Percentiles rank a stretch among this genome's conserved stretches.
phyloP scores from a whole-genome alignment of 257 asterid species.

The Scutellaria minor region DNA sequence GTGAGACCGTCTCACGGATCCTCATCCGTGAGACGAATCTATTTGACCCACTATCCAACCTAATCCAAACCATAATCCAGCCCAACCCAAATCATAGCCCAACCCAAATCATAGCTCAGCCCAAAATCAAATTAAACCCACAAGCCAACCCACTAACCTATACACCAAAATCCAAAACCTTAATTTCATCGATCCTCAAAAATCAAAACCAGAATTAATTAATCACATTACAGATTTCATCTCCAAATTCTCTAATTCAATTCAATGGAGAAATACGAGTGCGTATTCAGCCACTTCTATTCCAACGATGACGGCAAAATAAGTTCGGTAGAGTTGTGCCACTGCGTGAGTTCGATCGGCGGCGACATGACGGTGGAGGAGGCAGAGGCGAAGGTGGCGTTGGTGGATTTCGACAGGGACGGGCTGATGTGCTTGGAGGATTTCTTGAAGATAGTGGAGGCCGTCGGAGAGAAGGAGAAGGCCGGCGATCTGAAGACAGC shows the following conservation, averaged over 20 bases:
- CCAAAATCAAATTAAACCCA: too few relatives aligned
- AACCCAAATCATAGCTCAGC: too few relatives aligned
- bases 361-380: slow-evolving; percentile 45
- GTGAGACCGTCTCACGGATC: too few relatives aligned
- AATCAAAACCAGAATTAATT: not conserved
- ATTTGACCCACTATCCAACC: too few relatives aligned
- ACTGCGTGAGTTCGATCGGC: slow-evolving; percentile 44
- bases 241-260: not conserved
- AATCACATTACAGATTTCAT: not conserved
- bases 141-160: too few relatives aligned
- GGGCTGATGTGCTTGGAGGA: slow-evolving; percentile 55
- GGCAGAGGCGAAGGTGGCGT: slow-evolving; percentile 49
- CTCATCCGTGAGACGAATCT: too few relatives aligned
- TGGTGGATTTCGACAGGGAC: slow-evolving; percentile 55
- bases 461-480: too few relatives aligned
- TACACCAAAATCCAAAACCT: not conserved
- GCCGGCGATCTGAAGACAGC: too few relatives aligned
- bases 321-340: slow-evolving; percentile 46
- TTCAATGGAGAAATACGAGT: slow-evolving; percentile 46
- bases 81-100: too few relatives aligned
- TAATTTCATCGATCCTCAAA: too few relatives aligned
- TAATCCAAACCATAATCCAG: too few relatives aligned
- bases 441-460: too few relatives aligned
- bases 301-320: slow-evolving; percentile 49
- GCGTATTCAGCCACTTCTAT: slow-evolving; percentile 49